A percentile compares a stretch with the other conserved stretches of the same genome.
phyloP scores from a whole-genome alignment of 129 eudicot genomes.

The Flaveria ramosissima region DNA sequence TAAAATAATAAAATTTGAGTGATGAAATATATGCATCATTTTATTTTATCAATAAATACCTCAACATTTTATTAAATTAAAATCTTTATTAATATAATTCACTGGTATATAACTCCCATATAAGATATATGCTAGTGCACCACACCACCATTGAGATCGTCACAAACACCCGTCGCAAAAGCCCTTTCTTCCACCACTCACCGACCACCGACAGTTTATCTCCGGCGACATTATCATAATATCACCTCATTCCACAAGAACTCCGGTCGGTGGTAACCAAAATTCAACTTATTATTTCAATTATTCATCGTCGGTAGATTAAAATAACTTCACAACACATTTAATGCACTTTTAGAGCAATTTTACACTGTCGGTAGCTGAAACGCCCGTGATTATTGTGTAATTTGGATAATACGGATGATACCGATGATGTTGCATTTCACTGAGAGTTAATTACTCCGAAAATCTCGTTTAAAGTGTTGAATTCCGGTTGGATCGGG shows the following conservation, averaged over 20 bases:
- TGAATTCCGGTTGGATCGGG: constrained; percentile 32
- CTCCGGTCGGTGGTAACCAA: constrained; percentile 6
- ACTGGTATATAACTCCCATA: constrained; percentile 36
- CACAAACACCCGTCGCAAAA: constrained; percentile 23
- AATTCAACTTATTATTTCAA: constrained; percentile 11
- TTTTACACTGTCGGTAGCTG: not conserved
- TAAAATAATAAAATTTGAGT: not conserved
- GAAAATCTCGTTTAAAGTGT: constrained; percentile 12
- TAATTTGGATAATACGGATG: not conserved
- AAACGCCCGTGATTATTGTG: not conserved
- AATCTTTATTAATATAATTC: too few species aligned
- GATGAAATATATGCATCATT: not conserved
- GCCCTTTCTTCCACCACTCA: constrained; percentile 17
- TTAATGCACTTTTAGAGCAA: not conserved
- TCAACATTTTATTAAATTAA: too few species aligned
- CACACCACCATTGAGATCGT: constrained; percentile 22
- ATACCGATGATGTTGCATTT: constrained; percentile 25
- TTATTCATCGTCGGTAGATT: not conserved
- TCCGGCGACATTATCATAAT: constrained; percentile 32
- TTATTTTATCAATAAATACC: not conserved
- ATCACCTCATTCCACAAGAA: not conserved
- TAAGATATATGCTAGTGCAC: constrained; percentile 36
- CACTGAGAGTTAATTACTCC: constrained; percentile 21
- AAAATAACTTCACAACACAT: not conserved
- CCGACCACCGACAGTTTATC: constrained; percentile 42